Evolutionary conservation across 2,329 filamentous ascomycete genomes (phyloP).

Genomic region (Fusarium sp.): DNA sequence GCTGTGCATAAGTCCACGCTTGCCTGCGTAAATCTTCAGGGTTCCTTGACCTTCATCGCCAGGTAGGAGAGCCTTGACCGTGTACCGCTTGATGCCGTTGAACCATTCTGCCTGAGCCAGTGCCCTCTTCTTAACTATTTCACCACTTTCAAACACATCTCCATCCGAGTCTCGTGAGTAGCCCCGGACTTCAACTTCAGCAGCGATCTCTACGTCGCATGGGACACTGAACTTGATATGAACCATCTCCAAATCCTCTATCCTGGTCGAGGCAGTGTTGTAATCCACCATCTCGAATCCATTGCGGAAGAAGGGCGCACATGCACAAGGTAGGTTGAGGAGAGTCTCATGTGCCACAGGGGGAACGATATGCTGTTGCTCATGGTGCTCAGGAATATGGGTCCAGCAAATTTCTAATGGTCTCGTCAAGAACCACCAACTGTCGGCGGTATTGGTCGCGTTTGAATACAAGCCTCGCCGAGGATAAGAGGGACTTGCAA

Average conservation of each 20-base stretch:
- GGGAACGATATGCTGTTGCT: slow-evolving; percentile 93
- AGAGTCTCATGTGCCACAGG: slow-evolving; percentile 87
- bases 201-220: slow-evolving; percentile 88
- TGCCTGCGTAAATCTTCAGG: slow-evolving; percentile 92
- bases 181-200: slow-evolving; percentile 87
- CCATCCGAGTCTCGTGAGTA: slow-evolving; percentile 87
- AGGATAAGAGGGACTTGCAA: slow-evolving; percentile 92
- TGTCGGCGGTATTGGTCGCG: slow-evolving; percentile 77
- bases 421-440: slow-evolving; percentile 92
- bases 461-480: slow-evolving; percentile 81
- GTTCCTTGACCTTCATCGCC: slow-evolving; percentile 90
- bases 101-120: slow-evolving; percentile 94
- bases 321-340: slow-evolving; percentile 85
- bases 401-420: slow-evolving; percentile 95
- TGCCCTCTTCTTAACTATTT: slow-evolving; percentile 84
- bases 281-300: slow-evolving; percentile 84
- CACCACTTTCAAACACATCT: slow-evolving; percentile 92
- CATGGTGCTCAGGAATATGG: slow-evolving; percentile 86
- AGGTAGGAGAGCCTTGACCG: slow-evolving; percentile 90
- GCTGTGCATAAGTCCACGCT: slow-evolving; percentile 95
- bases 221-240: slow-evolving; percentile 91
- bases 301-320: slow-evolving; percentile 89
- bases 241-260: slow-evolving; percentile 93
- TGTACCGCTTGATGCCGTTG: slow-evolving; percentile 87
- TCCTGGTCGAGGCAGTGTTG: slow-evolving; percentile 84